Base-by-base conservation (phyloP, 2,329 filamentous ascomycete species). In the Penicillium oxalicum region DNA sequence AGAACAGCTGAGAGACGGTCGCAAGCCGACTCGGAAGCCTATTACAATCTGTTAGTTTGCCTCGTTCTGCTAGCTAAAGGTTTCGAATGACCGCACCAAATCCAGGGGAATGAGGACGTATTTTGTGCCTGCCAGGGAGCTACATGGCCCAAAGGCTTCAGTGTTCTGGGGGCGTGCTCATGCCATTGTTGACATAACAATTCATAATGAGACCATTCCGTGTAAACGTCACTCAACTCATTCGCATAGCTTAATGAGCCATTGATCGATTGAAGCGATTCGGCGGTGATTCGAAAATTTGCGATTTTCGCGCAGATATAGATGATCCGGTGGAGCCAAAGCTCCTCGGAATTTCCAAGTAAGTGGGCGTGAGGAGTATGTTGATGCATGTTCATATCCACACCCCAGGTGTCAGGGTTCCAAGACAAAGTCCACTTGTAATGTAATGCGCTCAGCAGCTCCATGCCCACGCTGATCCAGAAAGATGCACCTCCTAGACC, bases 391-490 rank as follows among this genome's bases (percentile, higher is more conserved):
- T 86, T 79, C 76, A 93, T 82, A 60, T 95, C 84, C 13, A 96
- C 76, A 1, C 87, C 87, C 91, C 91, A 96, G 9, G 88, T 82
- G 58, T 95, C 88, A 0, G 90, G 91, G 46, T 95, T 83, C 88
- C 90, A 95, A 0, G 88, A 84, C 9, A 89, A 82, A 56, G 84
- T 80, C 86, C 88, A 95, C 64, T 91, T 90, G 69, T 89, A 89
- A 56, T 88, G 85, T 12, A 96, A 74, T 66, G 90, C 95, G 54
- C 83, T 88, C 27, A 96, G 75, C n/a, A 96, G 76, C 65, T 97
- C 91, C 78, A 95, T 86, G 12, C 86, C 86, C 12, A 95, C 83
- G 60, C 94, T 95, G 34, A 96, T 75, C 91, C 91, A 96, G 70
- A 96, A 96, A 67, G 91, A 96, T 1, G 91, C 89, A 0, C 84